phyloP scores from a whole-genome alignment of 345 rosid genomes.

The Murraya paniculata region DNA sequence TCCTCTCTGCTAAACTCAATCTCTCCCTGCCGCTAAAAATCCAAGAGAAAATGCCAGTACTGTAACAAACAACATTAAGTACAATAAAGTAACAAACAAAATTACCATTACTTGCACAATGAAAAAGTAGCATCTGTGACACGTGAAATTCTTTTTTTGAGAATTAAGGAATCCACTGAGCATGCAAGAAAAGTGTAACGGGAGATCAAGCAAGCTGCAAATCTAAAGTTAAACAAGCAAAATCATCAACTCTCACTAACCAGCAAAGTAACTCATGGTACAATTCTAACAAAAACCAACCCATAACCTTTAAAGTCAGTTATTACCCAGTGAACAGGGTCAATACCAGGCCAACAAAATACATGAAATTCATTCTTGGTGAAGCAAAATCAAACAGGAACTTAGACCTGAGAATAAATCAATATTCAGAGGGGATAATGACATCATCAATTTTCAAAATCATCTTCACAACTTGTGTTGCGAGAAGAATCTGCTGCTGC shows the following conservation, averaged over 20 bases:
- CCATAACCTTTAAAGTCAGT: conserved; percentile 19
- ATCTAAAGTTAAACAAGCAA: background rate
- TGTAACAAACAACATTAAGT: no score
- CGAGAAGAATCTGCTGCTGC: conserved; percentile 93
- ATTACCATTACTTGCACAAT: no score
- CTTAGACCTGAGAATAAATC: conserved; percentile 20
- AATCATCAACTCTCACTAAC: background rate
- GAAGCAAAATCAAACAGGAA: conserved; percentile 11
- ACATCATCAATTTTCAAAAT: conserved; percentile 94
- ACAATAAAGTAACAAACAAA: no score
- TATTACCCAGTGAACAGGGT: background rate
- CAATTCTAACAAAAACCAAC: background rate
- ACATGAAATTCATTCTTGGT: conserved; percentile 3
- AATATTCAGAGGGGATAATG: conserved; percentile 75
- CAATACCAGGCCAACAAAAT: conserved; percentile 17
- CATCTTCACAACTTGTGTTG: conserved; percentile 99
- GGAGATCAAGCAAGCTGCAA: background rate
- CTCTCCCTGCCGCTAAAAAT: background rate
- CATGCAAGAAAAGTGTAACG: background rate
- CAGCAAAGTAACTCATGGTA: background rate
- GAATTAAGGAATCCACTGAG: background rate
- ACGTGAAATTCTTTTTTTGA: background rate
- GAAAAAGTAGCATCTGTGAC: background rate
- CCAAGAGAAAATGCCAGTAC: background rate
- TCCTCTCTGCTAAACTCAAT: no score